phyloP scores from a whole-genome alignment of 2,329 filamentous ascomycete species.

The Sphaerulina vaccinii region DNA sequence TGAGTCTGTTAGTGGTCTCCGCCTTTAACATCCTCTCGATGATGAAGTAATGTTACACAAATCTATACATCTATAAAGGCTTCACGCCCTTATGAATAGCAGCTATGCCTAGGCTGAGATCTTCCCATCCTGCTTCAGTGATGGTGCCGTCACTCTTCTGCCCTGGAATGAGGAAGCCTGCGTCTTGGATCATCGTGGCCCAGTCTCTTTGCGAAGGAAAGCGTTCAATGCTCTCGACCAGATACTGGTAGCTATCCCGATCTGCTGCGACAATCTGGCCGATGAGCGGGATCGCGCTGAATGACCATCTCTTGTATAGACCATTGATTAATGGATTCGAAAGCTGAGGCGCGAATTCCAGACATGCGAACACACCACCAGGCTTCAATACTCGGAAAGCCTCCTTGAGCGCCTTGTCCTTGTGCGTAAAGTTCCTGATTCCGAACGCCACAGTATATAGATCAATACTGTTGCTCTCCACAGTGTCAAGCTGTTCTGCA shows the following conservation, averaged over 20 bases:
- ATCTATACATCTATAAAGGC: conserved; percentile 44
- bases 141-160: conserved; percentile 35
- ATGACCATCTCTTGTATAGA: conserved; percentile 94
- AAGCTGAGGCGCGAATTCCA: conserved; percentile 85
- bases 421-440: conserved; percentile 95
- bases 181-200: conserved; percentile 74
- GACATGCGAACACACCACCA: conserved; percentile 90
- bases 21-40: no score
- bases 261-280: conserved; percentile 93
- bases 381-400: conserved; percentile 88
- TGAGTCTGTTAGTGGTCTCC: no score
- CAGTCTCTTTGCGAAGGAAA: conserved; percentile 88
- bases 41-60: no score
- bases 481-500: conserved; percentile 69
- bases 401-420: conserved; percentile 76
- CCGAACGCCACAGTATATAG: conserved; percentile 97
- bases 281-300: conserved; percentile 88
- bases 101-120: conserved; percentile 87
- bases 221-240: conserved; percentile 94
- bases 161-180: conserved; percentile 79
- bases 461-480: conserved; percentile 74
- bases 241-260: conserved; percentile 93
- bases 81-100: conserved; percentile 97
- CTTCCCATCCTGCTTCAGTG: conserved; percentile 71
- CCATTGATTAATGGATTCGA: conserved; percentile 75